phyloP scores from a whole-genome alignment of 768 basidiomycete genomes.

The Kwoniella dendrophila region DNA sequence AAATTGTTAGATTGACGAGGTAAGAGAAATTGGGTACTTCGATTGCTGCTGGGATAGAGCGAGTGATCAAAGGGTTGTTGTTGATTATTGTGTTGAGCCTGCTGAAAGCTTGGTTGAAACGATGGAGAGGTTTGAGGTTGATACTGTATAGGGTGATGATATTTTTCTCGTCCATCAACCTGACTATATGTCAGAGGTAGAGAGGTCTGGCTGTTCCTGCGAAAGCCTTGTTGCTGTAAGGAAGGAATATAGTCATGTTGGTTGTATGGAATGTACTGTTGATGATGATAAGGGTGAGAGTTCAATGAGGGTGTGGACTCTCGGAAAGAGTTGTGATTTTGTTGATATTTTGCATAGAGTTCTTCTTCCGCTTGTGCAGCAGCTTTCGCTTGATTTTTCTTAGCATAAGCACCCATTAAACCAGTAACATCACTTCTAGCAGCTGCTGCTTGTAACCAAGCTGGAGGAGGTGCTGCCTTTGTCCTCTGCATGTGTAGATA shows the following conservation, averaged over 20 bases:
- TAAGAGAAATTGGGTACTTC: too few species aligned
- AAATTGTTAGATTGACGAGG: too few species aligned
- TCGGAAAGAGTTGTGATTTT: too few species aligned
- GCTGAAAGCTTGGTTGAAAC: not conserved
- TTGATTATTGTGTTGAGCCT: not conserved
- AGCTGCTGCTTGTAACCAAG: not conserved
- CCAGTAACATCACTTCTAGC: not conserved
- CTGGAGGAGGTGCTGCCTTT: not conserved
- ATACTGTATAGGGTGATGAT: not conserved
- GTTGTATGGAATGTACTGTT: not conserved
- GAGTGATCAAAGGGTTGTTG: not conserved
- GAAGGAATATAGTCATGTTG: too few species aligned
- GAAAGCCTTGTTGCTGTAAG: too few species aligned
- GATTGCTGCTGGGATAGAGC: too few species aligned
- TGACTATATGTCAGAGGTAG: too few species aligned
- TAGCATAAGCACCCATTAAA: not conserved
- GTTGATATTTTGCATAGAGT: too few species aligned
- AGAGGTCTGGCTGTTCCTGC: too few species aligned
- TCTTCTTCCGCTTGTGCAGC: not conserved
- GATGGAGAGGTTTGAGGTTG: not conserved
- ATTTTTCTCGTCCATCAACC: too few species aligned
- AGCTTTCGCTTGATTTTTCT: not conserved
- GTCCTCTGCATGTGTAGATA: too few species aligned
- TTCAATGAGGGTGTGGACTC: too few species aligned
- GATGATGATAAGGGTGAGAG: not conserved